Base-by-base conservation (phyloP, 768 basidiomycete species). In the Auriscalpium vulgare region DNA sequence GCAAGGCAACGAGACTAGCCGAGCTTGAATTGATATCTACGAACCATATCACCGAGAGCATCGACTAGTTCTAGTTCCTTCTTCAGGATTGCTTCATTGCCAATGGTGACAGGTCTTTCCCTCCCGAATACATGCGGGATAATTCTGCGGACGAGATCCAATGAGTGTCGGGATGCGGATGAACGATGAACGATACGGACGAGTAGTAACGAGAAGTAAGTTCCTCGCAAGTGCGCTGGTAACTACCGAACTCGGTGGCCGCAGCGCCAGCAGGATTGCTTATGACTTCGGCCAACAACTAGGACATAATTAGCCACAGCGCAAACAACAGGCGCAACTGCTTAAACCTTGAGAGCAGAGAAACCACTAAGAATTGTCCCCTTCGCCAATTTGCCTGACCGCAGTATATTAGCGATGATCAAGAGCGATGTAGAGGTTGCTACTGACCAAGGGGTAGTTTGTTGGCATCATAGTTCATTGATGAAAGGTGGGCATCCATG, bases 381-480 rank as follows among this genome's bases (percentile, higher is more conserved):
- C 63, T 84, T 84, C 6, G 82, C 74, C 16, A 85, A 72, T 70
- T 85, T 84, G 7, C 80, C 79, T 80, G 37, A 3, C 9, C 1
- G 17, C 13, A 47, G 51, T 9, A 48, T 10, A 38, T 8, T 19
- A 36, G 11, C 21, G 38, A 11, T 6, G 1, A 50, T 2, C 17
- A 35, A 47, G 9, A 3, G 14, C 19, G 17, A 13, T 3, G 47
- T 59, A 14, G 10, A 44, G 13, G 21, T 43, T 21, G 11, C 29
- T 3, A 29, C 16, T 47, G 65, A 75, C 82, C 83, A 16, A 84
- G 75, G 14, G 83, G 83, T 21, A 84, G 73, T 61, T 84, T 84
- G 61, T 78, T 77, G 4, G 82, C 83, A 62, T 84, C 83, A 58
- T 84, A 84, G 59, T 84, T 83, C 80, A 84, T 82, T 6, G 79